These are phyloP conservation scores for Amauroascus verrucosus DNA, from an alignment of 2,329 filamentous ascomycete species.

Conservation along the genomic window DNA sequence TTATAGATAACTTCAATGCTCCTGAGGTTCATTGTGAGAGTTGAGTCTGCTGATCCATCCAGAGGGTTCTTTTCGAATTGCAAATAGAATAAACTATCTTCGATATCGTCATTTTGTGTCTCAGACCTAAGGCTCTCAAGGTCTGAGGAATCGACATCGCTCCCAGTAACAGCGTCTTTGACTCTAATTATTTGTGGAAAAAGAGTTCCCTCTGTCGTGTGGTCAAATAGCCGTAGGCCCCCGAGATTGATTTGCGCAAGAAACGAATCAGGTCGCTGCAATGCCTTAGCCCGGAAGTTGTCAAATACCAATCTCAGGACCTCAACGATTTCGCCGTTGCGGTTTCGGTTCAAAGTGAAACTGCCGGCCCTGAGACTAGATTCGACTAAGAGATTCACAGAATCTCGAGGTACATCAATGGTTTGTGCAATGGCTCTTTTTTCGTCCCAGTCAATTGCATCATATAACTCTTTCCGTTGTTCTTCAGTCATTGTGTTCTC, in stretches of 20 bases:
- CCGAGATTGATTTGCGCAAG: constrained; percentile 82
- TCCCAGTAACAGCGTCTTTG: constrained; percentile 54
- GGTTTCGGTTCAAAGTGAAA: constrained; percentile 82
- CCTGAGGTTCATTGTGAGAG: constrained; percentile 81
- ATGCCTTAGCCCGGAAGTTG: constrained; percentile 77
- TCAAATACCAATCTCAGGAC: constrained; percentile 90
- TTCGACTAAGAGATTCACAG: constrained; percentile 84
- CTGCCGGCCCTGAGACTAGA: constrained; percentile 90
- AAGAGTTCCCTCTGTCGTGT: constrained; percentile 79
- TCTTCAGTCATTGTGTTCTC: constrained; percentile 87
- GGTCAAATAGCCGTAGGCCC: constrained; percentile 88
- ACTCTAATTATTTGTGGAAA: constrained; percentile 94
- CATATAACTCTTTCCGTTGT: constrained; percentile 90
- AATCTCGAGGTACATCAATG: constrained; percentile 81
- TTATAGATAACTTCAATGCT: constrained; percentile 98
- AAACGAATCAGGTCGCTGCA: constrained; percentile 84
- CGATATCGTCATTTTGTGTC: constrained; percentile 35
- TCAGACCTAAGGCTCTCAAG: constrained; percentile 23
- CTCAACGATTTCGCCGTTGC: constrained; percentile 65
- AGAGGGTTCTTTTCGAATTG: constrained; percentile 92
- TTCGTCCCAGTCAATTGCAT: constrained; percentile 97
- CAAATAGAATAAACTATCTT: constrained; percentile 82
- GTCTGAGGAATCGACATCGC: constrained; percentile 32
- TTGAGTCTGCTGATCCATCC: constrained; percentile 82
- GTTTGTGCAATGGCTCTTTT: constrained; percentile 80